Conservation (phyloP, 1,284 basidiomycete species). For the Rhodotorula sp. region DNA sequence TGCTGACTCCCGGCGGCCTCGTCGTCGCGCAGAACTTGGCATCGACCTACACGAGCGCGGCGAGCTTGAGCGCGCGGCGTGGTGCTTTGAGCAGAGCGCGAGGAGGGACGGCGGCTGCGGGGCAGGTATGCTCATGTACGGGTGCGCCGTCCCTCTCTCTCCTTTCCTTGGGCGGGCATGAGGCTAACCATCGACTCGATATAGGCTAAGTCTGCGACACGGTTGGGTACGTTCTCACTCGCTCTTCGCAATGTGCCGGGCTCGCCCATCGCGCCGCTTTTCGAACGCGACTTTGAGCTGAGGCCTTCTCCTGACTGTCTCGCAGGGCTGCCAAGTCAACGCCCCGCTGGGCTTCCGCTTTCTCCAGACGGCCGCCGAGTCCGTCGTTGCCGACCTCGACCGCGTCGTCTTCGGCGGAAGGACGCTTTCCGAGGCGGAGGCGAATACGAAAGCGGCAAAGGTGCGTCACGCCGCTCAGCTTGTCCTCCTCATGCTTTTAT, state of each 20-base stretch:
- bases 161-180: fast-evolving
- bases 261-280: constrained; percentile 26
- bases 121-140: constrained; percentile 91
- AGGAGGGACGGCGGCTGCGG: constrained; percentile 75
- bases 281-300: too few relatives aligned
- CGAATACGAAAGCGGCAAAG: constrained; percentile 54
- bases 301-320: neutral
- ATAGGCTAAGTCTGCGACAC: constrained; percentile 65
- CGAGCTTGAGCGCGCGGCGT: constrained; percentile 69
- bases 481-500: neutral
- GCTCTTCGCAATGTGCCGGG: too few relatives aligned
- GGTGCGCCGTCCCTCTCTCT: constrained; percentile 46
- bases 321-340: constrained; percentile 54
- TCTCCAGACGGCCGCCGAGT: constrained; percentile 77
- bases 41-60: constrained; percentile 80
- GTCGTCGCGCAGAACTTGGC: constrained; percentile 58
- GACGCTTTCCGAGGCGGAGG: constrained; percentile 50
- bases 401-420: constrained; percentile 53
- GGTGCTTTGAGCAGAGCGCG: constrained; percentile 77
- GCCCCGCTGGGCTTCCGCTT: constrained; percentile 77
- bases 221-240: constrained; percentile 64
- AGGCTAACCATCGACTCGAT: neutral
- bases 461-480: constrained; percentile 46
- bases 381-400: constrained; percentile 76
- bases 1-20: neutral